A percentile compares a stretch with the other conserved stretches of the same genome.
phyloP scores from a whole-genome alignment of 495 filamentous ascomycete genomes.

The Letharia lupina region DNA sequence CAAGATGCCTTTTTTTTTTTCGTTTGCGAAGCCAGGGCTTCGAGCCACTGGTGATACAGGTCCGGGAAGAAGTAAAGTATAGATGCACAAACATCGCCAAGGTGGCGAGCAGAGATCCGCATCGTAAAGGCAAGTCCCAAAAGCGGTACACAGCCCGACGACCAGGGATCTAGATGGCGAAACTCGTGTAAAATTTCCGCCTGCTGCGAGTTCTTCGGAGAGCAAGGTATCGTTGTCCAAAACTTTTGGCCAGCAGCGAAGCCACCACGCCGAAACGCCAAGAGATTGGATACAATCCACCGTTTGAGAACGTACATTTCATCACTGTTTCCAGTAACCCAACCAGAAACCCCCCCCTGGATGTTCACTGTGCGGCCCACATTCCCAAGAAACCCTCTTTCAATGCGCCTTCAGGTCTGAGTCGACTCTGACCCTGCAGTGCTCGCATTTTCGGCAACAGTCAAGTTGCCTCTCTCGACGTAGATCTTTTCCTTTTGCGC shows the following conservation, averaged over 20 bases:
- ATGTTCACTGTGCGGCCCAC: neutral
- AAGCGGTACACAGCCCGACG: neutral
- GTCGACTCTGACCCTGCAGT: neutral
- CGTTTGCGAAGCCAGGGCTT: too few species aligned
- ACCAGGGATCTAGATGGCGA: neutral
- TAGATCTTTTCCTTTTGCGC: constrained; percentile 49
- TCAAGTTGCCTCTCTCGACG: constrained; percentile 23
- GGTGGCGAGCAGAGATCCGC: too few species aligned
- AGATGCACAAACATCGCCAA: too few species aligned
- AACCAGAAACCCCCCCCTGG: neutral
- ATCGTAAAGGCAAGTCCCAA: neutral
- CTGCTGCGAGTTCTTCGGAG: neutral
- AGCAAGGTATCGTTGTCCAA: neutral
- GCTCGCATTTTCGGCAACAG: neutral
- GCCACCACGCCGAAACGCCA: neutral
- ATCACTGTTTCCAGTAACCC: neutral
- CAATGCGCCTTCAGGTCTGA: neutral
- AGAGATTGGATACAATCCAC: neutral
- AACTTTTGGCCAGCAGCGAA: neutral
- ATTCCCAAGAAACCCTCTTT: neutral
- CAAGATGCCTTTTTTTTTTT: too few species aligned
- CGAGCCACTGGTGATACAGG: too few species aligned
- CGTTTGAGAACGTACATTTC: neutral
- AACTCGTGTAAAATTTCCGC: too few species aligned
- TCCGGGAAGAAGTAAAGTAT: too few species aligned